Evolutionary conservation across 495 filamentous ascomycete genomes (phyloP).

Genomic region (Penicillium tannophilum): DNA sequence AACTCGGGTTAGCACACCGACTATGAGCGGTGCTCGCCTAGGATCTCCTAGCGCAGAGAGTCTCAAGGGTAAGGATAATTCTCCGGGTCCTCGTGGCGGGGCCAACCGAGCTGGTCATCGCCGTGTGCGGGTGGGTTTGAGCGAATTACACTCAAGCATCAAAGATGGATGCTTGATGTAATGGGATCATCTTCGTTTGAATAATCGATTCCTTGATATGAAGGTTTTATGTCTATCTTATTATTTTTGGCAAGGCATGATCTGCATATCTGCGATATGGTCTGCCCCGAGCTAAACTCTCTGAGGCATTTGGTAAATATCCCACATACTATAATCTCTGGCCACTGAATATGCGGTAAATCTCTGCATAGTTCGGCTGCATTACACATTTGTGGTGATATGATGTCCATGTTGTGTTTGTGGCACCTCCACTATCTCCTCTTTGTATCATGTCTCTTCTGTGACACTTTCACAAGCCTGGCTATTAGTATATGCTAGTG

Average conservation of each 20-base stretch:
- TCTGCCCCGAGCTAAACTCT: too few species aligned
- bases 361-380: too few species aligned
- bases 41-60: constrained; percentile 35
- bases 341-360: too few species aligned
- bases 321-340: too few species aligned
- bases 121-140: constrained; percentile 73
- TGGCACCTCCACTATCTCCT: too few species aligned
- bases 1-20: constrained; percentile 25
- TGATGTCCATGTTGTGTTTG: too few species aligned
- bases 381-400: too few species aligned
- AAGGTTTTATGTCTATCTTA: not conserved
- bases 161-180: constrained; percentile 93
- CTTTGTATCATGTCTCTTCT: too few species aligned
- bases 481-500: too few species aligned
- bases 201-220: not conserved
- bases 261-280: not conserved
- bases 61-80: constrained; percentile 26
- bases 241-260: not conserved
- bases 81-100: constrained; percentile 3
- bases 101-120: constrained; percentile 55
- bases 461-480: too few species aligned
- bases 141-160: constrained; percentile 86
- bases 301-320: too few species aligned
- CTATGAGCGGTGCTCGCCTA: constrained; percentile 38
- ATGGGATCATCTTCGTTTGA: constrained; percentile 7